Evolutionary conservation across 164 flowering plant genomes (phyloP).

Genomic region (Akebia trifoliata): DNA sequence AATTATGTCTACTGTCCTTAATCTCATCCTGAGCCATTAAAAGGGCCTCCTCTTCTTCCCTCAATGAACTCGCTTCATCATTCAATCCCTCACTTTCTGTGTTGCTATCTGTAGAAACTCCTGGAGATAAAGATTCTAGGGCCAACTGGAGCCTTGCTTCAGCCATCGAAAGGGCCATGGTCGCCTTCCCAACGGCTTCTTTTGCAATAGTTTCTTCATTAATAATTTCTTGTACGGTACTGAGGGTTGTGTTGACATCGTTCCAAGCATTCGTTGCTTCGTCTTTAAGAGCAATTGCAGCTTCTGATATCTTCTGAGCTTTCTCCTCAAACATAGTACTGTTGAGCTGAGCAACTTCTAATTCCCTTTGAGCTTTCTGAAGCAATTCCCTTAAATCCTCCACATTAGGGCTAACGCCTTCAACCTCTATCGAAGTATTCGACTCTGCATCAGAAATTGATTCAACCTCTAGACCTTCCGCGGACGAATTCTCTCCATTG

Average conservation of each 20-base stretch:
- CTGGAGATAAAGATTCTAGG: slow-evolving; percentile 35
- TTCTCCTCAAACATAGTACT: slow-evolving; percentile 90
- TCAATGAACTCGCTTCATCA: slow-evolving; percentile 11
- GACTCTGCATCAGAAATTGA: slow-evolving; percentile 15
- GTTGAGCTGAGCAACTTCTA: slow-evolving; percentile 75
- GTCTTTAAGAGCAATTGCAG: slow-evolving; percentile 85
- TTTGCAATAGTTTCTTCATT: slow-evolving; percentile 60
- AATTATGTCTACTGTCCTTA: slow-evolving; percentile 38
- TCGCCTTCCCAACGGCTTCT: slow-evolving; percentile 84
- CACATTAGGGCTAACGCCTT: slow-evolving; percentile 34
- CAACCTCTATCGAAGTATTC: slow-evolving; percentile 27
- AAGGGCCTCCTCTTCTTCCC: slow-evolving; percentile 39
- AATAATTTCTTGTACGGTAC: slow-evolving; percentile 46
- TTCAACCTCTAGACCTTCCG: slow-evolving; percentile 3
- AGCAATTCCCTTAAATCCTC: slow-evolving; percentile 68
- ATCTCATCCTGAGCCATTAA: slow-evolving; percentile 57
- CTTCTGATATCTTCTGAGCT: slow-evolving; percentile 84
- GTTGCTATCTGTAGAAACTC: slow-evolving; percentile 26
- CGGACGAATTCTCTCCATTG: slow-evolving; percentile 26
- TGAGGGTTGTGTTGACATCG: slow-evolving; percentile 47
- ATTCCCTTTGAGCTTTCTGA: slow-evolving; percentile 62
- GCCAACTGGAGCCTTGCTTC: slow-evolving; percentile 81
- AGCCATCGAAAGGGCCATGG: slow-evolving; percentile 79
- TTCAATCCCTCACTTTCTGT: slow-evolving; percentile 21
- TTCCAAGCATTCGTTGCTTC: slow-evolving; percentile 66